Percentiles rank a stretch among this genome's conserved stretches.
Conservation (phyloP, 2,329 filamentous ascomycete species). For the Penicillium aurantiogriseum region DNA sequence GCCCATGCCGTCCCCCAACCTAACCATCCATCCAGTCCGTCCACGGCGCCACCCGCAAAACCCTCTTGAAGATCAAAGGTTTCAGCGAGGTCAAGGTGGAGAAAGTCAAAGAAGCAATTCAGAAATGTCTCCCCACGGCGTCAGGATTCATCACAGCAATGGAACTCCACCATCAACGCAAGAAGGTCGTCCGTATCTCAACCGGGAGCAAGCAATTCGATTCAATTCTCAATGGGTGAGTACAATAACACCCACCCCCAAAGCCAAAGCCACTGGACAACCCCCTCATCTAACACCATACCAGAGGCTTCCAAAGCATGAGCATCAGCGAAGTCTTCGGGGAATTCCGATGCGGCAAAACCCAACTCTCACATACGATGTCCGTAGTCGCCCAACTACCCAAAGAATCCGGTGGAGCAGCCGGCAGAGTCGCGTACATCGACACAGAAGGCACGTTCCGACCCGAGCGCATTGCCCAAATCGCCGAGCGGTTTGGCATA, state of each 20-base stretch:
- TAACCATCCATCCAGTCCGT: slow-evolving; percentile 50
- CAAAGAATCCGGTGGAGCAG: slow-evolving; percentile 62
- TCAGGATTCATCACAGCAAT: slow-evolving; percentile 65
- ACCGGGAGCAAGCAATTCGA: slow-evolving; percentile 71
- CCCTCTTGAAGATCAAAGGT: slow-evolving; percentile 65
- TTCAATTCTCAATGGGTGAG: slow-evolving; percentile 61
- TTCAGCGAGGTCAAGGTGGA: slow-evolving; percentile 70
- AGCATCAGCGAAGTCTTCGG: slow-evolving; percentile 60
- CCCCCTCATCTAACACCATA: neutral
- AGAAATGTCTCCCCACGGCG: slow-evolving; percentile 58
- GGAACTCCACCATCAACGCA: slow-evolving; percentile 62
- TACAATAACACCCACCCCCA: neutral
- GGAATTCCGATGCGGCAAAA: slow-evolving; percentile 61
- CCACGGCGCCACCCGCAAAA: slow-evolving; percentile 58
- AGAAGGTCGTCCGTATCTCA: slow-evolving; percentile 63
- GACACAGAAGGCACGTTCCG: slow-evolving; percentile 67
- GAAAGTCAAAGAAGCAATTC: slow-evolving; percentile 66
- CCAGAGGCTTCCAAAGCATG: slow-evolving; percentile 66
- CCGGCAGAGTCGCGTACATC: slow-evolving; percentile 69
- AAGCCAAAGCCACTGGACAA: neutral
- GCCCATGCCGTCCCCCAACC: neutral
- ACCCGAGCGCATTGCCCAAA: slow-evolving; percentile 65
- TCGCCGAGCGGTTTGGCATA: slow-evolving; percentile 64
- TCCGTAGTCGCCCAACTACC: slow-evolving; percentile 60
- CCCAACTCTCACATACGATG: slow-evolving; percentile 68